These are phyloP conservation scores for Pyrus hybrid DNA, from an alignment of 331 rosid species.

Conservation along the genomic window DNA sequence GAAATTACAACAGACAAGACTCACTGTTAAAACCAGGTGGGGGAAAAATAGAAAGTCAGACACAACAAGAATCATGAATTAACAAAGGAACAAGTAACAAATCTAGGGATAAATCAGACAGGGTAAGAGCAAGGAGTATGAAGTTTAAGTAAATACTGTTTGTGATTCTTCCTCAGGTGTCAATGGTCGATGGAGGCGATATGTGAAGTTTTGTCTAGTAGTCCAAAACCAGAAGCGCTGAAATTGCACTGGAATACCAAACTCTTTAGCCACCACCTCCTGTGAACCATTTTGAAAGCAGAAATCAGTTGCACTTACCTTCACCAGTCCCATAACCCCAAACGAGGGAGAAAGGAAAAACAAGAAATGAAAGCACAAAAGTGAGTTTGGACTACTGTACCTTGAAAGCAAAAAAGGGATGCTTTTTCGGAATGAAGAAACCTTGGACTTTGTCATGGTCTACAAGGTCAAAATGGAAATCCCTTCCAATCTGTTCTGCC, in stretches of 20 bases:
- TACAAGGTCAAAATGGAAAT: slow-evolving; percentile 72
- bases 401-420: slow-evolving; percentile 54
- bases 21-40: neutral
- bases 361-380: too few relatives aligned
- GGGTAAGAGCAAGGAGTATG: neutral
- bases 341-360: too few relatives aligned
- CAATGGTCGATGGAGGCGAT: slow-evolving; percentile 55
- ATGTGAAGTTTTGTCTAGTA: slow-evolving; percentile 55
- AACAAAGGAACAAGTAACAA: too few relatives aligned
- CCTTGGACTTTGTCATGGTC: slow-evolving; percentile 78
- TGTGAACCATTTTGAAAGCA: too few relatives aligned
- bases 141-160: slow-evolving; percentile 21
- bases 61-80: too few relatives aligned
- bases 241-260: too few relatives aligned
- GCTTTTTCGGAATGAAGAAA: slow-evolving; percentile 58
- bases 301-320: too few relatives aligned
- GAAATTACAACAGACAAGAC: too few relatives aligned
- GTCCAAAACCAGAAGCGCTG: slow-evolving; percentile 15
- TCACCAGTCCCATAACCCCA: too few relatives aligned
- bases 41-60: too few relatives aligned
- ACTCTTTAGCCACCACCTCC: too few relatives aligned
- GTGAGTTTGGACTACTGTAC: slow-evolving; percentile 17
- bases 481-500: slow-evolving; percentile 58
- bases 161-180: slow-evolving; percentile 49
- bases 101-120: neutral